Conservation (phyloP, 1,284 basidiomycete genomes). For the Pisolithus thermaeus region DNA sequence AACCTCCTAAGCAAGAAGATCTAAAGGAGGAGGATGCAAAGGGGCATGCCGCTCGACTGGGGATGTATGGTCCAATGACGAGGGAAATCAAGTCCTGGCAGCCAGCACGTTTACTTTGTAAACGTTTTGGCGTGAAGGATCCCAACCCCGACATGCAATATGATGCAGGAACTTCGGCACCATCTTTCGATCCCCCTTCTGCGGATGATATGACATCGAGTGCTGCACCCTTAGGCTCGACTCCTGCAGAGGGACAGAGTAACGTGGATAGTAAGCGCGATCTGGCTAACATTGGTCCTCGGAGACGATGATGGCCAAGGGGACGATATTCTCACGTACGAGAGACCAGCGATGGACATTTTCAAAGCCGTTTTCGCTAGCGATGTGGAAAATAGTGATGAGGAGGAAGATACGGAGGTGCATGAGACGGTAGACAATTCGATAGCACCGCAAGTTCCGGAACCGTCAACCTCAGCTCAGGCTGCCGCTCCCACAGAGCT, state of each 20-base stretch:
- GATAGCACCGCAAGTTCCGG: conserved; percentile 7
- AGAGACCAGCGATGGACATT: conserved; percentile 84
- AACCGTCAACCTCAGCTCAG: neutral
- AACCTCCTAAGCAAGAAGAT: conserved; percentile 41
- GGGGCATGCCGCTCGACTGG: conserved; percentile 74
- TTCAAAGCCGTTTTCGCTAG: conserved; percentile 95
- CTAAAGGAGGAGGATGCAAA: conserved; percentile 65
- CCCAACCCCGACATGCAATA: conserved; percentile 48
- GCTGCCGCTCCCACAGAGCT: neutral
- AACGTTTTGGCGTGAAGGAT: conserved; percentile 91
- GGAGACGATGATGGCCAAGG: conserved; percentile 89
- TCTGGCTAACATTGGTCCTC: conserved; percentile 71
- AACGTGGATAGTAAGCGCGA: conserved; percentile 40
- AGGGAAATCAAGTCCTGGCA: conserved; percentile 71
- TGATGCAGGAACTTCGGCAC: conserved; percentile 16
- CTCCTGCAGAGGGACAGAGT: conserved; percentile 11
- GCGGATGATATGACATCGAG: conserved; percentile 15
- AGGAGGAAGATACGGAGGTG: conserved; percentile 41
- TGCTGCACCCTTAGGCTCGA: conserved; percentile 17
- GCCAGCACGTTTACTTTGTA: conserved; percentile 81
- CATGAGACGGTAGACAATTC: conserved; percentile 29
- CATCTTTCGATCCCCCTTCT: conserved; percentile 17
- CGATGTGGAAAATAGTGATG: conserved; percentile 77
- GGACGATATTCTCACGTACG: conserved; percentile 79
- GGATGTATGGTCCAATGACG: conserved; percentile 86